phyloP scores from a whole-genome alignment of 73 alveolate genomes.

The Uronychia setigera region DNA sequence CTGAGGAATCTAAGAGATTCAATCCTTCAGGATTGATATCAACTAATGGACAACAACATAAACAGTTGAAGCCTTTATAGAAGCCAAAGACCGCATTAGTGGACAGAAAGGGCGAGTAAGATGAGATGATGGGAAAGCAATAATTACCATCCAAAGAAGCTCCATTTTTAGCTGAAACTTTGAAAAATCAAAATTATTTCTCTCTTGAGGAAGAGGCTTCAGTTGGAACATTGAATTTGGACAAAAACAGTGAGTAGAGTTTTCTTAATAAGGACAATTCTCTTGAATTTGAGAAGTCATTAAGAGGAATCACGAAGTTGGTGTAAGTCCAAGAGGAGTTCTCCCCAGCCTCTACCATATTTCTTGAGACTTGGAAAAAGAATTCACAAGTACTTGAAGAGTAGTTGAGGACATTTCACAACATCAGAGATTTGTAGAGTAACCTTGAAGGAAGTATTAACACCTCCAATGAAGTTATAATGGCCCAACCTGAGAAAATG shows the following conservation, averaged over 20 bases:
- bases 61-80: not conserved
- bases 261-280: not conserved
- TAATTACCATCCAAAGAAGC: too few relatives aligned
- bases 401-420: not conserved
- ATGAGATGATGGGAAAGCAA: not conserved
- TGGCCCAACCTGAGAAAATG: not conserved
- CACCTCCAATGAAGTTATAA: not conserved
- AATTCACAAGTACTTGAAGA: not conserved
- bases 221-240: not conserved
- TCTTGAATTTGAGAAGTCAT: not conserved
- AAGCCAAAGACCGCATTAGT: not conserved
- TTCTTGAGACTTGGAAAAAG: not conserved
- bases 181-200: not conserved
- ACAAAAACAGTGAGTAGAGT: not conserved
- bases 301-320: not conserved
- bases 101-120: not conserved
- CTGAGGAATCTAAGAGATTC: too few relatives aligned
- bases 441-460: not conserved
- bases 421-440: not conserved
- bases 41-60: too few relatives aligned
- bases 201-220: not conserved
- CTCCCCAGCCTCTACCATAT: not conserved
- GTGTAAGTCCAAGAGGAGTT: not conserved
- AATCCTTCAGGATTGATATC: too few relatives aligned
- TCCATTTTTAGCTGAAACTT: not conserved